Base-by-base conservation (phyloP, 2,329 filamentous ascomycete species). In the Arthrinium puccinioides region DNA sequence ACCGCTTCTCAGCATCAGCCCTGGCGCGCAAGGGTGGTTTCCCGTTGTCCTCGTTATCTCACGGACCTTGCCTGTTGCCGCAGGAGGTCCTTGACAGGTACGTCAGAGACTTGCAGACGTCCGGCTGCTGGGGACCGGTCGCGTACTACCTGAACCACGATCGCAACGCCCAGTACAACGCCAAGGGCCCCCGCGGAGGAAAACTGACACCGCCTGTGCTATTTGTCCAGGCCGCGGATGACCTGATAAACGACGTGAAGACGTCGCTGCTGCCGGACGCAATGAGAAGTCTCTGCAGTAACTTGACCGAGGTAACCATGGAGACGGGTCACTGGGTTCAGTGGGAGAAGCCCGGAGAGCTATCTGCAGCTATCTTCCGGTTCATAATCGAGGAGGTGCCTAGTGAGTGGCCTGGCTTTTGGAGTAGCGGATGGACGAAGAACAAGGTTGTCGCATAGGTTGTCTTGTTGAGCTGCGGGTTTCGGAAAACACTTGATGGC, bases 141-240 rank as follows among this genome's bases (percentile, higher is more conserved):
- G 40, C 40, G 6, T 51, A 49, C 25, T 72, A 72, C 39, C 41
- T 62, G 24, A 64, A 72, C 43, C 61, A 67, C 41, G 50, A 56
- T 6, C 50, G 46, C 10, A 72, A 72, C 38, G 46, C 43, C 3
- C 56, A 54, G 27, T 72, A 65, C 46, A 59, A 56, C 6, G 15
- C 11, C 2, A 33, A 37, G 5, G 42, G 43, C 5, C 35, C 48
- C 5, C 50, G 49, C 40, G 57, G 59, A 15, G 54, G 57, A 3
- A 38, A 35, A 19, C 44, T 72, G 27, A 58, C 55, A 36, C 55
- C 63, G 37, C 56, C 56, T 2, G 53, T 53, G 8, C 40, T 58
- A n/a, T 56, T 57, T 29, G 40, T 58, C 16, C 58, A 65, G 28
- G 61, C 59, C 1, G 52, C 50, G 21, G 62, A 55, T 37, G 66